Base-by-base conservation (phyloP, 2,329 filamentous ascomycete genomes). In the Aureobasidium pullulans region DNA sequence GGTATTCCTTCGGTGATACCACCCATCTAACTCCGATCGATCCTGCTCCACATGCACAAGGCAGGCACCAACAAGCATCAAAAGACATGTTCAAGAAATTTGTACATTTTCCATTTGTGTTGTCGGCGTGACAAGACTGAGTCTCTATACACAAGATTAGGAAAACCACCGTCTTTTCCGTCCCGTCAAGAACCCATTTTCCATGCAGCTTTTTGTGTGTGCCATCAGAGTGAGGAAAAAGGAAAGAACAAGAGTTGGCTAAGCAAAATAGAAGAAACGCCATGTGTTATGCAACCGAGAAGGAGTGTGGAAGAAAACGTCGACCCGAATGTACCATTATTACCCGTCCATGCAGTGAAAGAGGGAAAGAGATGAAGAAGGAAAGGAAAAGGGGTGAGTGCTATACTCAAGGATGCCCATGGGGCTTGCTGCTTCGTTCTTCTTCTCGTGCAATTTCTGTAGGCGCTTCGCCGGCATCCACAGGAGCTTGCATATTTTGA, bases 361-460 rank as follows among this genome's bases (percentile, higher is more conserved):
- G 3, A 28, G 16, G 16, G n/a, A 19, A 40, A 8, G 19, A 36
- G 16, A 37, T 23, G 16, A 16, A 36, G 34, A 36, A 36, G 34
- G 10, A n/a, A 15, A n/a, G 6, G 15, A 50, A 39, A 37, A 16
- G 8, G 23, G 31, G 4, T n/a, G 23, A 49, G 8, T 10, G 31
- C 29, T n/a, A 52, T 52, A 16, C 23, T 40, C 36, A 52, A 29
- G 48, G 48, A 63, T 69, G 65, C 37, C 68, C 64, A 13, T 62
- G 19, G 19, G 66, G 66, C 61, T 64, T 65, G 37, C 40, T n/a
- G 32, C 60, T 53, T 43, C 56, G 54, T n/a, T 57, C 60, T 4
- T 53, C 32, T 15, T 52, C 59, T 29, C 50, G 31, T 13, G 62
- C 59, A 32, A 60, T 36, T 31, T 62, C 57, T 23, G 42, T 19